Evolutionary conservation across 805 yeast species (phyloP).

Genomic region (Cephaloascus fragrans): DNA sequence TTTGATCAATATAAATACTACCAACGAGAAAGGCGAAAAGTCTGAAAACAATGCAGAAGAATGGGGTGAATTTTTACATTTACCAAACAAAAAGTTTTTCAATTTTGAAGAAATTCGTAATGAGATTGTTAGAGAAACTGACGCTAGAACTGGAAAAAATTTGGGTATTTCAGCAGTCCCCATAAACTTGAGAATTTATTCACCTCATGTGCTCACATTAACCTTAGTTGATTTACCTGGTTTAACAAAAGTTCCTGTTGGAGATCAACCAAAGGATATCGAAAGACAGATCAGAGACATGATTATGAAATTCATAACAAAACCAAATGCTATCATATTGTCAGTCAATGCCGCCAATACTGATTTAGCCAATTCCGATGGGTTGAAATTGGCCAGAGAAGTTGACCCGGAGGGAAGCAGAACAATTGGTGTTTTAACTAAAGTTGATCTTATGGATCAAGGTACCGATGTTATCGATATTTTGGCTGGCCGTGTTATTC

Average conservation of each 20-base stretch:
- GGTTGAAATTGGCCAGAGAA: conserved; percentile 91
- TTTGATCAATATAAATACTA: conserved; percentile 33
- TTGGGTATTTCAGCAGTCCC: conserved; percentile 89
- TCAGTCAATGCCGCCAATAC: conserved; percentile 96
- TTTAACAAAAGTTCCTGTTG: conserved; percentile 95
- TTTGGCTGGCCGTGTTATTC: conserved; percentile 90
- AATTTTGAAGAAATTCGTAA: conserved; percentile 82
- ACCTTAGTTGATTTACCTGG: conserved; percentile 97
- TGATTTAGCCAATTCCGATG: conserved; percentile 95
- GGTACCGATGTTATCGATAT: conserved; percentile 97
- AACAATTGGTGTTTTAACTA: conserved; percentile 94
- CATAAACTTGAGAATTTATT: conserved; percentile 83
- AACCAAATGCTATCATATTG: conserved; percentile 89
- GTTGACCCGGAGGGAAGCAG: conserved; percentile 95
- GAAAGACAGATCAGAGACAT: conserved; percentile 90
- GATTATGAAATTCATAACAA: conserved; percentile 86
- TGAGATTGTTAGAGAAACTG: conserved; percentile 90
- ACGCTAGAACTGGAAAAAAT: conserved; percentile 68
- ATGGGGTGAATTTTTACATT: conserved; percentile 97
- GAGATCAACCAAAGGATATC: conserved; percentile 97
- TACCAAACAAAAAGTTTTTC: conserved; percentile 80
- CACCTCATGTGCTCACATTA: conserved; percentile 89
- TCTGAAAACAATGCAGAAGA: conserved; percentile 71
- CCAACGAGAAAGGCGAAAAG: conserved; percentile 34
- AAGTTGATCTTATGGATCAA: conserved; percentile 94